Conservation (phyloP, 768 basidiomycete genomes). For the Boletus rubropictus region DNA sequence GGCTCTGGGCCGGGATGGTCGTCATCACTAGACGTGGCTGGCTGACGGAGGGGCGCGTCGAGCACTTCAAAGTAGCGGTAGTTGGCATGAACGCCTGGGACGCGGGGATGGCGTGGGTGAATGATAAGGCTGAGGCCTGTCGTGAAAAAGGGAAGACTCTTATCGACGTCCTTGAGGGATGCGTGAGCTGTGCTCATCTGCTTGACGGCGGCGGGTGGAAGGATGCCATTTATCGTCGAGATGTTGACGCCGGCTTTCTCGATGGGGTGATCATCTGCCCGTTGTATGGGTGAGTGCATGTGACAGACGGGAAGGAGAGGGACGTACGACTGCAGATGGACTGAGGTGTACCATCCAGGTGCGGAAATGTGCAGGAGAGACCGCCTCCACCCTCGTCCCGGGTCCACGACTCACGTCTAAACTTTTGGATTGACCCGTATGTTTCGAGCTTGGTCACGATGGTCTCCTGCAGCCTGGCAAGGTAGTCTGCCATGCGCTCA, state of each 20-base stretch:
- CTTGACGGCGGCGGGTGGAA: slow-evolving; percentile 18
- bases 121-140: slow-evolving; percentile 19
- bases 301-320: neutral
- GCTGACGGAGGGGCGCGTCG: neutral
- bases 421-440: slow-evolving; percentile 7
- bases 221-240: slow-evolving; percentile 15
- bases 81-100: slow-evolving; percentile 21
- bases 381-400: slow-evolving; percentile 16
- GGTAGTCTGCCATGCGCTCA: slow-evolving; percentile 8
- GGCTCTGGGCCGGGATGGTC: neutral
- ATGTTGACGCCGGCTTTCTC: slow-evolving; percentile 21
- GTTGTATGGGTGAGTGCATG: neutral
- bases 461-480: slow-evolving; percentile 16
- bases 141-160: slow-evolving; percentile 13
- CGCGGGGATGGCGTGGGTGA: slow-evolving; percentile 21
- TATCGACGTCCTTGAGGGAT: slow-evolving; percentile 12
- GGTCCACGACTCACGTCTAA: slow-evolving; percentile 16
- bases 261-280: slow-evolving; percentile 12
- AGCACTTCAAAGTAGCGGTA: slow-evolving; percentile 26
- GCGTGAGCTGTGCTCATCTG: slow-evolving; percentile 20
- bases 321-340: neutral
- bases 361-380: slow-evolving; percentile 17
- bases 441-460: slow-evolving; percentile 21
- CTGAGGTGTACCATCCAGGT: neutral
- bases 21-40: neutral